Conservation (phyloP, 2,329 filamentous ascomycete genomes). For the Cladosporium sp. region DNA sequence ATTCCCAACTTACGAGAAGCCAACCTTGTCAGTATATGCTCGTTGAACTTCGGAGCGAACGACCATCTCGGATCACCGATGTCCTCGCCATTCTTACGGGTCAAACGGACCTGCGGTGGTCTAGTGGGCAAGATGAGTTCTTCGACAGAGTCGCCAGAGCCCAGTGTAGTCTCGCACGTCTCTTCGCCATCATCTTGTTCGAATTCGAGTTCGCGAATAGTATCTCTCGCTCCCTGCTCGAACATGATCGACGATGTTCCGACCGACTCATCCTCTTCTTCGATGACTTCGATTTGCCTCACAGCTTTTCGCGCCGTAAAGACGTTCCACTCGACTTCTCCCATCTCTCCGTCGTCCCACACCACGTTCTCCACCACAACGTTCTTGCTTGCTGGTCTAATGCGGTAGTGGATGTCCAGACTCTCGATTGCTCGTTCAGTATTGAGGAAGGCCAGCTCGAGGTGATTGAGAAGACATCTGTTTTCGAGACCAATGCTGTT, state of each 20-base stretch:
- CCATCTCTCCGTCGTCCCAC: not conserved
- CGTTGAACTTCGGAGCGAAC: slow-evolving; percentile 5
- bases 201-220: not conserved
- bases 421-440: not conserved
- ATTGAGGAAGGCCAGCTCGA: slow-evolving; percentile 3
- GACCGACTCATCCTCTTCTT: not conserved
- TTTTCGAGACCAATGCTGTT: not conserved
- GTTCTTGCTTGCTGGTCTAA: not conserved
- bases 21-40: not conserved
- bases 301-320: not conserved
- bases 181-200: not conserved
- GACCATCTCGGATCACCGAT: slow-evolving; percentile 3
- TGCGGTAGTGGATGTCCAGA: not conserved
- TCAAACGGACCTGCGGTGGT: not conserved
- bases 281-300: not conserved
- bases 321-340: not conserved
- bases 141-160: not conserved
- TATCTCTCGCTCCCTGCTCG: not conserved
- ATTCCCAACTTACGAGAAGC: not conserved
- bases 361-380: not conserved
- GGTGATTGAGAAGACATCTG: not conserved
- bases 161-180: not conserved
- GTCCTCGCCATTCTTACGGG: not conserved
- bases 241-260: not conserved
- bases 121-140: not conserved